phyloP scores from a whole-genome alignment of 2,329 filamentous ascomycete genomes.

The Trichophyton equinum region DNA sequence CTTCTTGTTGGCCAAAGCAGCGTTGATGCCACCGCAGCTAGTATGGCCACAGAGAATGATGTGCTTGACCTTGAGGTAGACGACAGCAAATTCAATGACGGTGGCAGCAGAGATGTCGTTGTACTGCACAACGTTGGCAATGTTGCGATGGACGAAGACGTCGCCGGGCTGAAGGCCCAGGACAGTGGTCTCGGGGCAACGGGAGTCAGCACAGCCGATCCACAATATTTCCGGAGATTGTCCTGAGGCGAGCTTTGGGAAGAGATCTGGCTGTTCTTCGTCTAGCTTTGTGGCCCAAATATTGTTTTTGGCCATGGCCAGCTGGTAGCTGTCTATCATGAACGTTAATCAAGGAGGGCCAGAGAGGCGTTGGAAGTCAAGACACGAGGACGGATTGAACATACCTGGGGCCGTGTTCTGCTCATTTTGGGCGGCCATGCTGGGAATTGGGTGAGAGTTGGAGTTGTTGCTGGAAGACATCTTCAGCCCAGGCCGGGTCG shows the following conservation, averaged over 20 bases:
- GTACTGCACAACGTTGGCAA: slow-evolving; percentile 67
- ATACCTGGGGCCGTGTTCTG: not conserved
- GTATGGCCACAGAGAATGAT: slow-evolving; percentile 52
- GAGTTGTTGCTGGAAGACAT: not conserved
- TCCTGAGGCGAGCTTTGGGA: slow-evolving; percentile 53
- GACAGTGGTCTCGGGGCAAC: slow-evolving; percentile 71
- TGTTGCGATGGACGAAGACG: slow-evolving; percentile 82
- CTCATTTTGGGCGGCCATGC: not conserved
- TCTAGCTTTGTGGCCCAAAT: slow-evolving; percentile 56
- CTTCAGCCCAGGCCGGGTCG: not conserved
- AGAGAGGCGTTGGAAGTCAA: not conserved
- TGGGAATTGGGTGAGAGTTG: not conserved
- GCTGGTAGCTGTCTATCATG: slow-evolving; percentile 46
- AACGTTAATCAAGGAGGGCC: not conserved
- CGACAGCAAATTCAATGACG: slow-evolving; percentile 70
- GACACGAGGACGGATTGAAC: not conserved
- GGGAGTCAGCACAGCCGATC: slow-evolving; percentile 79
- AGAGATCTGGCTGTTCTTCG: slow-evolving; percentile 57
- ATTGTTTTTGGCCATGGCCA: slow-evolving; percentile 55
- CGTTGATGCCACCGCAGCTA: slow-evolving; percentile 46
- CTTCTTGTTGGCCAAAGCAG: slow-evolving; percentile 43
- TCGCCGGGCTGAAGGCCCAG: slow-evolving; percentile 68
- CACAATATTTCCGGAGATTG: slow-evolving; percentile 56
- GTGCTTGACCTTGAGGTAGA: slow-evolving; percentile 54
- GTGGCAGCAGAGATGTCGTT: slow-evolving; percentile 62